These are phyloP conservation scores for Apodospora peruviana DNA, from an alignment of 495 filamentous ascomycete species.

Conservation along the genomic window DNA sequence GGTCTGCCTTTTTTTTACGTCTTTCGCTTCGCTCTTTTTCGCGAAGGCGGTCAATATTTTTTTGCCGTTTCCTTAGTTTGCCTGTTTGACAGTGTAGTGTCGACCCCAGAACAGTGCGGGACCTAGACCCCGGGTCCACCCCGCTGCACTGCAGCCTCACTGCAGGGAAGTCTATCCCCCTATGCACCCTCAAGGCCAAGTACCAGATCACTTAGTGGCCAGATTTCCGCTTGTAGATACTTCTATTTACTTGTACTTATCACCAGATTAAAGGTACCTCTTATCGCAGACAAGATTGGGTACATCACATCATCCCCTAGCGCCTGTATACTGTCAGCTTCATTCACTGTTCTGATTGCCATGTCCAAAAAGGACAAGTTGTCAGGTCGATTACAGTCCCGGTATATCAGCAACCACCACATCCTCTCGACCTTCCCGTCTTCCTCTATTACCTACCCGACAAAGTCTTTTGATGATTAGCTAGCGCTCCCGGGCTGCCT, in stretches of 20 bases:
- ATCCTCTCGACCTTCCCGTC: background rate
- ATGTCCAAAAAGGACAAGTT: slow-evolving; percentile 2
- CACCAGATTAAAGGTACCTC: background rate
- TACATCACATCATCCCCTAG: background rate
- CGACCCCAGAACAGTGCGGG: too few relatives aligned
- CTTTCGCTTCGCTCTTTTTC: background rate
- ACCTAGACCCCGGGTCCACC: too few relatives aligned
- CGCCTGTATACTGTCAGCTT: background rate
- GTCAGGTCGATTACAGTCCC: slow-evolving; percentile 1
- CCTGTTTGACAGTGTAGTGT: too few relatives aligned
- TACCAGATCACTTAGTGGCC: background rate
- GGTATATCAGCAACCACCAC: background rate
- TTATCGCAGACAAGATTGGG: background rate
- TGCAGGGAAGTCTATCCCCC: background rate
- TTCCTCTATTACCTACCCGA: background rate
- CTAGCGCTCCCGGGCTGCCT: background rate
- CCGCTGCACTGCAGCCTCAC: background rate
- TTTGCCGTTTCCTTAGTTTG: too few relatives aligned
- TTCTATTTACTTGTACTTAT: background rate
- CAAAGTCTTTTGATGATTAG: background rate
- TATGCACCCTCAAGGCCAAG: background rate
- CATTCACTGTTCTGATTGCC: background rate
- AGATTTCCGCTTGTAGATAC: background rate
- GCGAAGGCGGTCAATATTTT: background rate
- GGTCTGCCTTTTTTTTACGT: background rate